These are phyloP conservation scores for Endocladia muricata DNA, from an alignment of 31 red algal genomes.

Conservation along the genomic window DNA sequence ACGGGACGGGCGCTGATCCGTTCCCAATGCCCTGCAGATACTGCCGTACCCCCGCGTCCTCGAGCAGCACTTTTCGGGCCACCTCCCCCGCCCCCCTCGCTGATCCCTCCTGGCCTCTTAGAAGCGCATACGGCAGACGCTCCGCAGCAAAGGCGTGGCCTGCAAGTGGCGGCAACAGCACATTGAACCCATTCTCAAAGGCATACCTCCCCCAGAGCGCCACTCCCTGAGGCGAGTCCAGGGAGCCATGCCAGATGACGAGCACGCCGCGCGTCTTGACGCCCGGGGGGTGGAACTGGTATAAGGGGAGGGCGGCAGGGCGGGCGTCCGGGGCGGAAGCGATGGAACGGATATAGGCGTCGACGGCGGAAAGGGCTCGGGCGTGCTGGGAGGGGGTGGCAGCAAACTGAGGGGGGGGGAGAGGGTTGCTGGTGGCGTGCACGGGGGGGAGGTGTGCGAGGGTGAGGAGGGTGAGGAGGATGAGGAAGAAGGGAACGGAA, in stretches of 20 bases:
- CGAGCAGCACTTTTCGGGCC: not conserved
- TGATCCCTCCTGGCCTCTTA: not conserved
- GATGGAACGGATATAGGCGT: conserved; percentile 19
- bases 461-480: too few relatives aligned
- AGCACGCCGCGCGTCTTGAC: conserved; percentile 4
- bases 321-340: conserved; percentile 10
- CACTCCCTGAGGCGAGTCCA: conserved; percentile 7
- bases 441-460: too few relatives aligned
- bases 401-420: too few relatives aligned
- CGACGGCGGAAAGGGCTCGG: not conserved
- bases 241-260: conserved; percentile 5
- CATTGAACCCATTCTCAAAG: not conserved
- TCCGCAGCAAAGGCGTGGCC: conserved; percentile 22
- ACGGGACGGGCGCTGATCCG: too few relatives aligned
- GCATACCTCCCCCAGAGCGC: not conserved
- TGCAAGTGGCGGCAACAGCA: not conserved
- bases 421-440: too few relatives aligned
- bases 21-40: not conserved
- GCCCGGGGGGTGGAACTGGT: conserved; percentile 21
- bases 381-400: conserved; percentile 5
- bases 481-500: too few relatives aligned
- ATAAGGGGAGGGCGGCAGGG: conserved; percentile 15
- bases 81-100: too few relatives aligned
- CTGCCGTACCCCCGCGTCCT: not conserved
- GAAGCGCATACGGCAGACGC: not conserved